Conservation (phyloP, 352 stramenopile species). For the Phytophthora sansomeana region DNA sequence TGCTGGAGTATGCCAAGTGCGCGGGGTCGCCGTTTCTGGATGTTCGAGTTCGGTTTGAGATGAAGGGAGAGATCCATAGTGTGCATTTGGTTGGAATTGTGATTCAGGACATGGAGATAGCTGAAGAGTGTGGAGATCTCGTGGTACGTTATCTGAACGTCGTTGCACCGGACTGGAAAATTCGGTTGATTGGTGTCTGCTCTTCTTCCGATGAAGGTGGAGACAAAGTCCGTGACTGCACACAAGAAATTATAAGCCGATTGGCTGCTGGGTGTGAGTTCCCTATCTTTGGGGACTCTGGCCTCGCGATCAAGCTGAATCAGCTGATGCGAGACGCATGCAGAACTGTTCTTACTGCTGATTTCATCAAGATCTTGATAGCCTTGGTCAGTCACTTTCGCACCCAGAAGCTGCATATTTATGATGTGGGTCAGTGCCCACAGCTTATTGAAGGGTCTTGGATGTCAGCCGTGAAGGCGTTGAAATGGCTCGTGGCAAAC, state of each 20-base stretch:
- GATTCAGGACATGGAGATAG: slow-evolving; percentile 7
- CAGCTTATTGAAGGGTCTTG: slow-evolving; percentile 34
- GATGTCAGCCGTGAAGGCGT: slow-evolving; percentile 10
- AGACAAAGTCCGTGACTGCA: slow-evolving; percentile 4
- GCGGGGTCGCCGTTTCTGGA: slow-evolving; percentile 33
- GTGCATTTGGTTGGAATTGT: slow-evolving; percentile 34
- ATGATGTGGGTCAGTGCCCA: slow-evolving; percentile 11
- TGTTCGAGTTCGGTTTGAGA: slow-evolving; percentile 34
- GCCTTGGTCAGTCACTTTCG: slow-evolving; percentile 20
- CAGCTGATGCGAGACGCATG: slow-evolving; percentile 29
- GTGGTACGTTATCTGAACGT: slow-evolving; percentile 30
- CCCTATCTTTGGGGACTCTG: slow-evolving; percentile 22
- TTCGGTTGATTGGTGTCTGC: slow-evolving; percentile 27
- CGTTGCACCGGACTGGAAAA: slow-evolving; percentile 28
- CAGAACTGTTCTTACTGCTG: slow-evolving; percentile 14
- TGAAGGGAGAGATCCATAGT: slow-evolving; percentile 18
- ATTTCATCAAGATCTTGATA: slow-evolving; percentile 28
- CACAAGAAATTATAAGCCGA: slow-evolving; percentile 15
- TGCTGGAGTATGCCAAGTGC: slow-evolving; percentile 15
- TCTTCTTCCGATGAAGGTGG: slow-evolving; percentile 8
- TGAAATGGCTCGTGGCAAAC: slow-evolving; percentile 29
- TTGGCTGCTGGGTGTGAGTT: slow-evolving; percentile 20
- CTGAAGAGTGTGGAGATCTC: slow-evolving; percentile 19
- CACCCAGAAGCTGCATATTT: slow-evolving; percentile 6
- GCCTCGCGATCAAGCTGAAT: slow-evolving; percentile 25